A percentile compares a stretch with the other conserved stretches of the same genome.
Evolutionary conservation across 2,329 filamentous ascomycete genomes (phyloP).

Genomic region (Verticillium nubilum): DNA sequence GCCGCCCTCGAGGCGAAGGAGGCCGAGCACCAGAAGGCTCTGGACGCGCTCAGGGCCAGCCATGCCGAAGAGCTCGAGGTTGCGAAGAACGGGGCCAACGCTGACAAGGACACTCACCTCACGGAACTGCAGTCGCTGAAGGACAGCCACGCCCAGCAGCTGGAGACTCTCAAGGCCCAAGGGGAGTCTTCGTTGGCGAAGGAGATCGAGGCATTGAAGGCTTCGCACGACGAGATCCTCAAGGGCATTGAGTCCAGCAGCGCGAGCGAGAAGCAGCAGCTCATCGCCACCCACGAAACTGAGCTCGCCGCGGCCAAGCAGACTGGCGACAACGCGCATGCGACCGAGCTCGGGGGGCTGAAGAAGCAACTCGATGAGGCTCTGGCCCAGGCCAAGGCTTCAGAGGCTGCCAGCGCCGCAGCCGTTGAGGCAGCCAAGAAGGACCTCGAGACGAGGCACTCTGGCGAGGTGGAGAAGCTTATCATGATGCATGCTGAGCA

Average conservation of each 20-base stretch:
- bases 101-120: conserved; percentile 42
- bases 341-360: conserved; percentile 27
- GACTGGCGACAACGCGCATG: conserved; percentile 25
- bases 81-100: conserved; percentile 46
- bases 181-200: conserved; percentile 31
- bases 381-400: conserved; percentile 22
- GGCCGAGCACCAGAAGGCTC: conserved; percentile 44
- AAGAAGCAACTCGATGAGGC: conserved; percentile 26
- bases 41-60: conserved; percentile 50
- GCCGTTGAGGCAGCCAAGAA: conserved; percentile 39
- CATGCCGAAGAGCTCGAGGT: conserved; percentile 55
- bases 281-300: conserved; percentile 22
- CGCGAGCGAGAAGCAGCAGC: conserved; percentile 29
- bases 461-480: conserved; percentile 42
- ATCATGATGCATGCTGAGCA: conserved; percentile 35
- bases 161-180: conserved; percentile 37
- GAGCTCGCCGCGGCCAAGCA: conserved; percentile 25
- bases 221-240: conserved; percentile 36
- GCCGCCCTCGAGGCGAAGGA: conserved; percentile 45
- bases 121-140: conserved; percentile 49
- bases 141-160: conserved; percentile 45
- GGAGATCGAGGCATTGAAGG: conserved; percentile 36
- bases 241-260: conserved; percentile 36
- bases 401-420: conserved; percentile 35
- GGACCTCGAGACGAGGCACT: conserved; percentile 38